These are phyloP conservation scores for Maudiozyma turicensis DNA, from an alignment of 805 yeast species.

Conservation along the genomic window DNA sequence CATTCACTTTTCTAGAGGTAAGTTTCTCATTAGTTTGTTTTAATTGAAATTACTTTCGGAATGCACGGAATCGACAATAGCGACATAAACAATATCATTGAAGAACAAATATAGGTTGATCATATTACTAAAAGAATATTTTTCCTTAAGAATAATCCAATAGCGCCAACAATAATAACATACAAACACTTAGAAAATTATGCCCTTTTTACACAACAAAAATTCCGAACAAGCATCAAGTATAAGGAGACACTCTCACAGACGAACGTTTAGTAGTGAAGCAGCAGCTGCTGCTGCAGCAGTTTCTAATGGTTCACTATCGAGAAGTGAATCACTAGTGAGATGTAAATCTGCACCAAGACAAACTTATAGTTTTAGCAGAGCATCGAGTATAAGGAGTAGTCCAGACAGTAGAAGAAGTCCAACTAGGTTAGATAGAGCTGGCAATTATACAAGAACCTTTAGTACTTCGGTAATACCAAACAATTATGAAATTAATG, in stretches of 20 bases:
- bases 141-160: too few relatives aligned
- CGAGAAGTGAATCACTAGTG: neutral
- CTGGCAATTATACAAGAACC: neutral
- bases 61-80: too few relatives aligned
- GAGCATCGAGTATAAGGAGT: slow-evolving; percentile 34
- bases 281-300: slow-evolving; percentile 57
- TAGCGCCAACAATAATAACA: neutral
- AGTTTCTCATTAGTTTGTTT: too few relatives aligned
- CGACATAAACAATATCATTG: too few relatives aligned
- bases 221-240: neutral
- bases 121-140: too few relatives aligned
- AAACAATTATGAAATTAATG: neutral
- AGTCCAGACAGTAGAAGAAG: slow-evolving; percentile 11
- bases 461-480: slow-evolving; percentile 9
- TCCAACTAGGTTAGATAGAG: neutral
- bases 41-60: too few relatives aligned
- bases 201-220: neutral
- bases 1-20: too few relatives aligned
- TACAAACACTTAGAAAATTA: neutral
- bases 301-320: slow-evolving; percentile 15
- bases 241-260: neutral
- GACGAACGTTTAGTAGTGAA: slow-evolving; percentile 32
- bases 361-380: neutral
- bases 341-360: neutral
- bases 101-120: too few relatives aligned